Evolutionary conservation across 768 basidiomycete species (phyloP).

Genomic region (Psilocybe tampanensis): DNA sequence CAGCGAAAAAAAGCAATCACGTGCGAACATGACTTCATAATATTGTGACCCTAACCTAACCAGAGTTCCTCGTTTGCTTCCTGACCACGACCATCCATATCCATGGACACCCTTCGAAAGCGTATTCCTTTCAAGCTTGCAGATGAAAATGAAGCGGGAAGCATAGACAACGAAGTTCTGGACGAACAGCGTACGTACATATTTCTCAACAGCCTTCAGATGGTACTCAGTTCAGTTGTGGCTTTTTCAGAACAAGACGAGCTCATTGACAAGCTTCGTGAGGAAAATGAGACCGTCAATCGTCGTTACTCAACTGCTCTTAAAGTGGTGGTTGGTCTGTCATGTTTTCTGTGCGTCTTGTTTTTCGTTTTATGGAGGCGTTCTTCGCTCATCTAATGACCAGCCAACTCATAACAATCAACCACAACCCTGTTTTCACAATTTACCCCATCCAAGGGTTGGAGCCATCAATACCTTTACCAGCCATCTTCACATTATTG

Average conservation of each 20-base stretch:
- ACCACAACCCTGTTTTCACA: constrained; percentile 47
- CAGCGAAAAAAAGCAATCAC: constrained; percentile 3
- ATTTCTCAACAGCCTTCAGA: not conserved
- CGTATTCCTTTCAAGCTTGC: constrained; percentile 46
- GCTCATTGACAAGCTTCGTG: constrained; percentile 49
- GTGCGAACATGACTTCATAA: constrained; percentile 1
- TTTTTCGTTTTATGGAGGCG: not conserved
- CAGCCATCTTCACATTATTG: constrained; percentile 46
- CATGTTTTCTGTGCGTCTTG: constrained; percentile 48
- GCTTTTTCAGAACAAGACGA: constrained; percentile 58
- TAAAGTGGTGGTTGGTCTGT: constrained; percentile 44
- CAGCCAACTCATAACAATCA: constrained; percentile 50
- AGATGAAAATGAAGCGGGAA: constrained; percentile 31
- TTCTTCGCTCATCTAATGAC: not conserved
- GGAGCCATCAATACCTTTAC: constrained; percentile 42
- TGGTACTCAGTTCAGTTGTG: not conserved
- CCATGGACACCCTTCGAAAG: constrained; percentile 42
- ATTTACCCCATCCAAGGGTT: constrained; percentile 37
- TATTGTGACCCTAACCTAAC: not conserved
- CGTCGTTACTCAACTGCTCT: constrained; percentile 40
- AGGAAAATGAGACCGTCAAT: constrained; percentile 45
- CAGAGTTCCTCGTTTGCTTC: too few species aligned
- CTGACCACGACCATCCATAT: not conserved
- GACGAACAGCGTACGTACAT: constrained; percentile 56
- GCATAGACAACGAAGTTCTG: constrained; percentile 33